Evolutionary conservation across 129 eudicot species (phyloP).

Genomic region (Gnaphalium uliginosum): DNA sequence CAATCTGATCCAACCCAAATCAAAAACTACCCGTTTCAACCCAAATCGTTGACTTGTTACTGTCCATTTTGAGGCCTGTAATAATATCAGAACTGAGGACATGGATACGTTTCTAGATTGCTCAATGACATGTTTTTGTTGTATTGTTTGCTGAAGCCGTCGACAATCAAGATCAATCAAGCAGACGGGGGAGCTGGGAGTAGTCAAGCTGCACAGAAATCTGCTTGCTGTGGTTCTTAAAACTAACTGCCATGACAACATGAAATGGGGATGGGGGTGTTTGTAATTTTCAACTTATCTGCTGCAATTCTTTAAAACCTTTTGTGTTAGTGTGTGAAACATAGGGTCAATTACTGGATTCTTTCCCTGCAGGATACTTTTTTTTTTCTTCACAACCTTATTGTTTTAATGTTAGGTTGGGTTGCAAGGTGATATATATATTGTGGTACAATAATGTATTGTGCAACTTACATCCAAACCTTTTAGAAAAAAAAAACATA

Average conservation of each 20-base stretch:
- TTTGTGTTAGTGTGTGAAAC: conserved; percentile 38
- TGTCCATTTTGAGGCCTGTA: not conserved
- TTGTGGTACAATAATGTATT: not conserved
- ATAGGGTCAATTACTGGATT: conserved; percentile 31
- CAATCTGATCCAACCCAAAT: not conserved
- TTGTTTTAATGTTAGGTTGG: conserved; percentile 11
- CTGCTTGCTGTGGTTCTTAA: conserved; percentile 49
- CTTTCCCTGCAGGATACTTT: conserved; percentile 27
- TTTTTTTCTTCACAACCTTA: conserved; percentile 18
- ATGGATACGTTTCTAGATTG: not conserved
- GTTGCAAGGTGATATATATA: conserved; percentile 12
- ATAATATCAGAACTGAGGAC: not conserved
- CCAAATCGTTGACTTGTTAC: not conserved
- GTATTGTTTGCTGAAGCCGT: conserved; percentile 29
- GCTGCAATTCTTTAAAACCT: conserved; percentile 21
- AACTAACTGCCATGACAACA: conserved; percentile 32
- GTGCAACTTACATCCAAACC: conserved; percentile 1
- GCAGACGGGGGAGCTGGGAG: conserved; percentile 37
- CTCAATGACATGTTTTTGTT: not conserved
- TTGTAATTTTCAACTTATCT: conserved; percentile 40
- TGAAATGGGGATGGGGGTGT: conserved; percentile 7
- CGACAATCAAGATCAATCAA: conserved; percentile 44
- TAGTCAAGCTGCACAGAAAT: conserved; percentile 44
- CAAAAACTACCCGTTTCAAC: not conserved
- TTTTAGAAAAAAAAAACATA: not conserved